Conservation (phyloP, 208 protist species). For the Jaenimonas drosophilae region DNA sequence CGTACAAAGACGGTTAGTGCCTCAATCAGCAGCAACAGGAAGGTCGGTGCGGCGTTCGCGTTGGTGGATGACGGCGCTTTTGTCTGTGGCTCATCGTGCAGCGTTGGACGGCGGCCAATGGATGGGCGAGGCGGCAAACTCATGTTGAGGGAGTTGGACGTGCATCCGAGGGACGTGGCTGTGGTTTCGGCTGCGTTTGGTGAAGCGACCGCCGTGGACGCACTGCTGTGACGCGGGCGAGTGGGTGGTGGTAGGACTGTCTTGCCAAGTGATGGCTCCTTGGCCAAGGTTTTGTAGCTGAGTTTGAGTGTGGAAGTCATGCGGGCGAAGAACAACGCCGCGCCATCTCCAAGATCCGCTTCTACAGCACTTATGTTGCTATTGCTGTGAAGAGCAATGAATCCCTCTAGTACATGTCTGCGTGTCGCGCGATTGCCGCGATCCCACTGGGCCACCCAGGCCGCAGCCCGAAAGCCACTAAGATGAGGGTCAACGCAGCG, state of each 20-base stretch:
- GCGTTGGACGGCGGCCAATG: not conserved
- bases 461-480: slow-evolving; percentile 35
- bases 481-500: no score
- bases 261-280: not conserved
- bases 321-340: slow-evolving; percentile 70
- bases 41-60: not conserved
- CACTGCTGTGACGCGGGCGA: not conserved
- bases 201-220: not conserved
- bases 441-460: slow-evolving; percentile 68
- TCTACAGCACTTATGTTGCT: slow-evolving; percentile 60
- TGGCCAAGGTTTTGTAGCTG: slow-evolving; percentile 33
- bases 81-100: no score
- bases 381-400: slow-evolving; percentile 43
- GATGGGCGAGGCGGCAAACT: not conserved
- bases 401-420: slow-evolving; percentile 48
- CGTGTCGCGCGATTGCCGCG: slow-evolving; percentile 24
- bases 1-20: slow-evolving; percentile 68
- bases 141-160: not conserved
- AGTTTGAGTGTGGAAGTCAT: slow-evolving; percentile 78
- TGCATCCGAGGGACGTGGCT: not conserved
- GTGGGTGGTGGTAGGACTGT: not conserved
- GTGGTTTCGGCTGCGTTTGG: not conserved
- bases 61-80: not conserved
- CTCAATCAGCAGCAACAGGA: slow-evolving; percentile 39
- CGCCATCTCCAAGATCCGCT: slow-evolving; percentile 57